phyloP scores from a whole-genome alignment of 1,139 yeast genomes.

The Blastobotrys niveus region DNA sequence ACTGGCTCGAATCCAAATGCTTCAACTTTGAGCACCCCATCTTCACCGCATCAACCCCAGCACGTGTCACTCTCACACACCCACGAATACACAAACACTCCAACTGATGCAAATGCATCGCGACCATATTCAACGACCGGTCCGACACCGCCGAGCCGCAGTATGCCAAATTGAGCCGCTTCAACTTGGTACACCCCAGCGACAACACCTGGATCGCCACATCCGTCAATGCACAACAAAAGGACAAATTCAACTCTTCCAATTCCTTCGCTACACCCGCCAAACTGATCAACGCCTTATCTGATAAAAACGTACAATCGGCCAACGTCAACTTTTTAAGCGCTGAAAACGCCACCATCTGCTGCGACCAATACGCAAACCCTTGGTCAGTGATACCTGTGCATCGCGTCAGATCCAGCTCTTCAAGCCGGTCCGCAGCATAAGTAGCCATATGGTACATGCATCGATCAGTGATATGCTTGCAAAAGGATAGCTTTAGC shows the following conservation, averaged over 20 bases:
- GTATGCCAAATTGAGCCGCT: slow-evolving; percentile 54
- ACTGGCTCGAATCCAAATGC: slow-evolving; percentile 59
- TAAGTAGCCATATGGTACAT: slow-evolving; percentile 59
- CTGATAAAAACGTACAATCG: slow-evolving; percentile 71
- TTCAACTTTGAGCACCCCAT: slow-evolving; percentile 50
- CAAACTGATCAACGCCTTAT: slow-evolving; percentile 55
- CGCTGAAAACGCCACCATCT: slow-evolving; percentile 46
- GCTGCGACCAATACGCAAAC: slow-evolving; percentile 54
- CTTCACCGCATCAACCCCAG: slow-evolving; percentile 63
- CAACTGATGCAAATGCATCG: slow-evolving; percentile 47
- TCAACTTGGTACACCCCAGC: slow-evolving; percentile 54
- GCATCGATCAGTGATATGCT: slow-evolving; percentile 61
- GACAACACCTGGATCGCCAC: slow-evolving; percentile 60
- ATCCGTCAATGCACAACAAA: slow-evolving; percentile 72
- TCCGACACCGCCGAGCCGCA: slow-evolving; percentile 81
- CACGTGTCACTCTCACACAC: slow-evolving; percentile 67
- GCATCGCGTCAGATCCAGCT: slow-evolving; percentile 63
- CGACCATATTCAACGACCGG: slow-evolving; percentile 56
- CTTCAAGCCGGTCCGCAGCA: slow-evolving; percentile 50
- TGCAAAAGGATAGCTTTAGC: slow-evolving; percentile 63
- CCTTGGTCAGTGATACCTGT: slow-evolving; percentile 74
- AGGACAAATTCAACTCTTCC: slow-evolving; percentile 54
- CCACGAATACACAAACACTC: slow-evolving; percentile 53
- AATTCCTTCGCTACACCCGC: slow-evolving; percentile 57
- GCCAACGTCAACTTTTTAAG: slow-evolving; percentile 50